Conservation (phyloP, 345 rosid species). For the Pelargonium nanum region DNA sequence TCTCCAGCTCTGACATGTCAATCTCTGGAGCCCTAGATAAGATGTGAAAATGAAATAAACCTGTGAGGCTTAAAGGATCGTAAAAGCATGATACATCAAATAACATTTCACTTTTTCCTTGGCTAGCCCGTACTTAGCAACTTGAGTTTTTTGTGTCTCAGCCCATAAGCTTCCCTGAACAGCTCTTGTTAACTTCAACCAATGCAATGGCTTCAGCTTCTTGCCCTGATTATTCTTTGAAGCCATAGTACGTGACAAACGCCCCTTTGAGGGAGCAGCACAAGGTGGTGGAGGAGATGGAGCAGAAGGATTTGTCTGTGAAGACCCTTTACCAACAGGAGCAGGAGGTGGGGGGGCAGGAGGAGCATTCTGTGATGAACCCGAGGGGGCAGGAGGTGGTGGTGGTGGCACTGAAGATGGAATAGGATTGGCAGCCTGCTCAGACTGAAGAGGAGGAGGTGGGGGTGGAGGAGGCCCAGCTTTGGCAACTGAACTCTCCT, state of each 20-base stretch:
- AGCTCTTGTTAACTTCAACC: conserved; percentile 91
- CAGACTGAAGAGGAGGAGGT: conserved; percentile 38
- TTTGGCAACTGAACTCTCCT: conserved; percentile 15
- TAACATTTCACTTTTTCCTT: conserved; percentile 7
- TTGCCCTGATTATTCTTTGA: conserved; percentile 46
- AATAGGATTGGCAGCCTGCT: conserved; percentile 15
- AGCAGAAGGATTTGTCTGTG: conserved; percentile 17
- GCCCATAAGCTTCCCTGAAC: conserved; percentile 97
- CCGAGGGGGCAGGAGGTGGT: conserved; percentile 18
- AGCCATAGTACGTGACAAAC: conserved; percentile 53
- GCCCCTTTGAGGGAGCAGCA: conserved; percentile 49
- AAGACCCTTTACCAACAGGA: conserved; percentile 22
- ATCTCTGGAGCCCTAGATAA: conserved; percentile 77
- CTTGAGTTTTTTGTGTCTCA: conserved; percentile 80
- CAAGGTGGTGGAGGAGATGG: conserved; percentile 49
- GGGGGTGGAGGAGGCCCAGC: conserved; percentile 31
- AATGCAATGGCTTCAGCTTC: conserved; percentile 90
- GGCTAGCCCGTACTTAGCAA: conserved; percentile 52
- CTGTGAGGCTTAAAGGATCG: conserved; percentile 2
- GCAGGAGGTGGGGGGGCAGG: conserved; percentile 52
- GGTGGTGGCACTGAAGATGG: conserved; percentile 18
- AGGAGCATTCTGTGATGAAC: conserved; percentile 18
- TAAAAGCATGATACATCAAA: conserved; percentile 8
- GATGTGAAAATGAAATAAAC: conserved; percentile 5
- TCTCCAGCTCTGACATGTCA: conserved; percentile 91